Evolutionary conservation across 352 stramenopile species (phyloP).

Genomic region (Pythium aristosporum): DNA sequence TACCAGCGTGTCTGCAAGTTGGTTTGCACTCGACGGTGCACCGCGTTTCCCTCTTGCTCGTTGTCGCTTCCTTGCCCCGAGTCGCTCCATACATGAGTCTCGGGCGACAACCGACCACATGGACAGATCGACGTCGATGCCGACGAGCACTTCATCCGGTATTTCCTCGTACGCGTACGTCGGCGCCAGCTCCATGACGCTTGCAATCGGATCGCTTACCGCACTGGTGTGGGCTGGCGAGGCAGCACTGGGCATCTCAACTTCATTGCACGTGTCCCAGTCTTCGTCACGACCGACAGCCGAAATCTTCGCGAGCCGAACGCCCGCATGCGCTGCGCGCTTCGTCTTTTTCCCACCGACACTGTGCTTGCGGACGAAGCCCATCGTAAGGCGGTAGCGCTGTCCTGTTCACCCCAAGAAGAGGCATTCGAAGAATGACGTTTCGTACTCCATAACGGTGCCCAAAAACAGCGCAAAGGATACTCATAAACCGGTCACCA

Average conservation of each 20-base stretch:
- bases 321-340: conserved; percentile 37
- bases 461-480: neutral
- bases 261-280: neutral
- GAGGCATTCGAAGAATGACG: neutral
- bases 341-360: conserved; percentile 21
- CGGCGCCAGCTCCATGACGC: conserved; percentile 40
- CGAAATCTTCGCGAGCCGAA: conserved; percentile 47
- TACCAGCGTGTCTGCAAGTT: conserved; percentile 32
- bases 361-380: conserved; percentile 5
- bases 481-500: too few relatives aligned
- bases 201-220: neutral
- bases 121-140: conserved; percentile 53
- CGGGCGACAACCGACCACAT: conserved; percentile 66
- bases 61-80: conserved; percentile 24
- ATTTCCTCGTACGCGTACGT: conserved; percentile 61
- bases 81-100: conserved; percentile 52
- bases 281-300: neutral
- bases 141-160: conserved; percentile 58
- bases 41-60: neutral
- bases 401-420: neutral
- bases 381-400: conserved; percentile 7
- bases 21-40: conserved; percentile 25
- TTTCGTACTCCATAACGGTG: neutral
- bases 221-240: neutral
- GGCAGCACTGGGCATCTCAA: neutral